These are phyloP conservation scores for baker's yeast (Saccharomyces cerevisiae) DNA, from an alignment of 805 yeast species.

Conservation along the genomic window DNA sequence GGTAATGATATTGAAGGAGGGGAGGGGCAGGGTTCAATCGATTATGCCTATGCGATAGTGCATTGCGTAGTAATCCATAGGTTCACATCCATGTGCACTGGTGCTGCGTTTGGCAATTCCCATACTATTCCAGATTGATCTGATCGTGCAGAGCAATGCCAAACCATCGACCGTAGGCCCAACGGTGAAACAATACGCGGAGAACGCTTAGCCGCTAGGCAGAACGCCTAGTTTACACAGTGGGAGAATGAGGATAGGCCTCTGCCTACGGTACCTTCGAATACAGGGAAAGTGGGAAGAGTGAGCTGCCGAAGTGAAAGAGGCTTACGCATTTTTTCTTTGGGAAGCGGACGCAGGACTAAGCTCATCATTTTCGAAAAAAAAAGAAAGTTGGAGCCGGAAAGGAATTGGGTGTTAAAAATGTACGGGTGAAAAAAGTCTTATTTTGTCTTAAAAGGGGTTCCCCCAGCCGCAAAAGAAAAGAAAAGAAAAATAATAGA, in stretches of 20 bases:
- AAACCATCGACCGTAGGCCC: background rate
- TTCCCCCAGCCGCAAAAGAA: too few species aligned
- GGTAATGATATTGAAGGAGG: background rate
- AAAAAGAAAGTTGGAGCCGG: background rate
- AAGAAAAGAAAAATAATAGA: too few species aligned
- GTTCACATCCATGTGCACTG: background rate
- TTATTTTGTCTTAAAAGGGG: too few species aligned
- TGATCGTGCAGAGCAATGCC: background rate
- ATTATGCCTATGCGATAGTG: background rate
- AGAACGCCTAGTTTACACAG: background rate
- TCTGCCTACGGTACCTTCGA: background rate
- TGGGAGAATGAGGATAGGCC: background rate
- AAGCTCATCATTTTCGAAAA: too few species aligned
- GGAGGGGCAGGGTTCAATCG: background rate
- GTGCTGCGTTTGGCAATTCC: background rate
- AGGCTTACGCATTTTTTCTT: too few species aligned
- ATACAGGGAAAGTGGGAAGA: background rate
- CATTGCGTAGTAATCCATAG: background rate
- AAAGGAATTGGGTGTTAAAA: background rate
- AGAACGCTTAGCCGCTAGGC: background rate
- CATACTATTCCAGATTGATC: background rate
- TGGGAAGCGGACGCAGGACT: too few species aligned
- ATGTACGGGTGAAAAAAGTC: background rate
- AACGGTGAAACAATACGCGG: background rate
- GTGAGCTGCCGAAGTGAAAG: background rate